Conservation (phyloP, 768 basidiomycete species). For the Kwoniella sp. region DNA sequence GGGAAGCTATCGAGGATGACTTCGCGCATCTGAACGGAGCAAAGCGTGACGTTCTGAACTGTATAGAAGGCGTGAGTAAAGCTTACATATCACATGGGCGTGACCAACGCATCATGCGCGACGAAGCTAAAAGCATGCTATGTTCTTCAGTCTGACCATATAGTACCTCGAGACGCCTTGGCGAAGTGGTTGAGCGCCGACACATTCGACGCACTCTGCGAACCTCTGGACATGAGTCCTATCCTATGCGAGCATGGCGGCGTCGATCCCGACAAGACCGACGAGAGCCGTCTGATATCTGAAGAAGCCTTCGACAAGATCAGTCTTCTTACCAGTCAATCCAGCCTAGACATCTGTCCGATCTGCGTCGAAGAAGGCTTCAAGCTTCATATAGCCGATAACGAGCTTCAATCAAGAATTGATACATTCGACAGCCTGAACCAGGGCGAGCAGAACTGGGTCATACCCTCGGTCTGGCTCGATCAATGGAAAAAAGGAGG, state of each 20-base stretch:
- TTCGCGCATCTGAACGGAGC: constrained; percentile 20
- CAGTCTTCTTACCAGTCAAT: background rate
- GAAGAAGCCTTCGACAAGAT: constrained; percentile 30
- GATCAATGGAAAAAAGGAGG: constrained; percentile 27
- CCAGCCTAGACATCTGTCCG: constrained; percentile 29
- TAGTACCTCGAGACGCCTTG: constrained; percentile 38
- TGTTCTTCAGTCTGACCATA: constrained; percentile 30
- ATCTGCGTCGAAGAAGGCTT: constrained; percentile 29
- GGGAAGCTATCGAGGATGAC: constrained; percentile 20
- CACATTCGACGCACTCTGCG: constrained; percentile 16
- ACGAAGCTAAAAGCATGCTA: background rate
- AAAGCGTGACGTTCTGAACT: constrained; percentile 27
- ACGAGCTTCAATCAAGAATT: constrained; percentile 18
- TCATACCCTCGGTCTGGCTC: constrained; percentile 37
- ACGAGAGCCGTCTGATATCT: constrained; percentile 29
- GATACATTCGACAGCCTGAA: constrained; percentile 31
- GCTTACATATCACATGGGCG: too few species aligned
- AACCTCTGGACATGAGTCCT: constrained; percentile 24
- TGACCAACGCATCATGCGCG: too few species aligned
- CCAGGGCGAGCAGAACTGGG: constrained; percentile 11
- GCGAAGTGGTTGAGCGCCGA: constrained; percentile 25
- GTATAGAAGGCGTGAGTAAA: constrained; percentile 31
- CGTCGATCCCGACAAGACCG: constrained; percentile 34
- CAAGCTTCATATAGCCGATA: background rate
- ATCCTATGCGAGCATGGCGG: constrained; percentile 32